phyloP scores from a whole-genome alignment of 2,329 filamentous ascomycete species.

The Clathrospora elynae region DNA sequence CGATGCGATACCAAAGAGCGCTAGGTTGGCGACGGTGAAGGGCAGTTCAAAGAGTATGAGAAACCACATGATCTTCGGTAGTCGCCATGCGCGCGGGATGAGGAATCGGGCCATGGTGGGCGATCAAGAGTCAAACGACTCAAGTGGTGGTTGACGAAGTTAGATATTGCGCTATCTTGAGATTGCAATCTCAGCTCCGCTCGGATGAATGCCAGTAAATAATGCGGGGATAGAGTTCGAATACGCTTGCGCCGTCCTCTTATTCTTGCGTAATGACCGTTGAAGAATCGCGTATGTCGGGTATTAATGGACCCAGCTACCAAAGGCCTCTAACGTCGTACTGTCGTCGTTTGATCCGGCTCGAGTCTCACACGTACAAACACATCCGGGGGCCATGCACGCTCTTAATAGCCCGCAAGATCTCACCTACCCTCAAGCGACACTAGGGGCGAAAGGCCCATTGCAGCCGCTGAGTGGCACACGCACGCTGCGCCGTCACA shows the following conservation, averaged over 20 bases:
- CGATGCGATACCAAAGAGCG: conserved; percentile 74
- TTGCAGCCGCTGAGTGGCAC: conserved; percentile 43
- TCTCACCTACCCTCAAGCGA: conserved; percentile 20
- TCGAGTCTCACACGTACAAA: conserved; percentile 8
- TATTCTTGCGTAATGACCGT: background rate
- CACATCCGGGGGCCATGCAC: conserved; percentile 24
- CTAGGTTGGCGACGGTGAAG: conserved; percentile 67
- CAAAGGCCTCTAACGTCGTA: conserved; percentile 14
- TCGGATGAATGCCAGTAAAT: conserved; percentile 7
- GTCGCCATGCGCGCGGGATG: conserved; percentile 61
- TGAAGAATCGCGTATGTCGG: background rate
- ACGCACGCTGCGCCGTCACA: conserved; percentile 38
- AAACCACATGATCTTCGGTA: conserved; percentile 57
- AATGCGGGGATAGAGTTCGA: conserved; percentile 10
- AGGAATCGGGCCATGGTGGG: conserved; percentile 50
- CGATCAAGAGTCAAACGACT: background rate
- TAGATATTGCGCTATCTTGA: conserved; percentile 4
- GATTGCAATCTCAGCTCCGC: conserved; percentile 11
- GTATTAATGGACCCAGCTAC: background rate
- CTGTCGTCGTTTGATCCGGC: conserved; percentile 16
- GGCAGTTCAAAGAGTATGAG: conserved; percentile 70
- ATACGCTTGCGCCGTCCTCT: conserved; percentile 1
- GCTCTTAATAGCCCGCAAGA: conserved; percentile 32
- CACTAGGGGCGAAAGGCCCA: conserved; percentile 30
- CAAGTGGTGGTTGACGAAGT: conserved; percentile 6